phyloP scores from a whole-genome alignment of 768 basidiomycete species.

The Tricholoma terreum region DNA sequence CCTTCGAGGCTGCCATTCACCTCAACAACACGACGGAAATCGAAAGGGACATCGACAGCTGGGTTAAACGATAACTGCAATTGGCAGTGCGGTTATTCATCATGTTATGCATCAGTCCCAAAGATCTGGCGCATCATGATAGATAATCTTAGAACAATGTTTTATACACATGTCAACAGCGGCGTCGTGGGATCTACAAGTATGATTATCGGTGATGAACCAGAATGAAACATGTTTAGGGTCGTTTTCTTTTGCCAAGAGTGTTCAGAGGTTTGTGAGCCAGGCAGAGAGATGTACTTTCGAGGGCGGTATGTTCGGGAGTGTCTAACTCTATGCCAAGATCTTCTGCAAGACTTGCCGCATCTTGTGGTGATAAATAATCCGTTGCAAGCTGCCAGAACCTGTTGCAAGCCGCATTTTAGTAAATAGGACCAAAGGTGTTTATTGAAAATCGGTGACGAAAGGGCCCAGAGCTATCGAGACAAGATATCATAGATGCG shows the following conservation, averaged over 20 bases:
- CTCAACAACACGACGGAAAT: too few species aligned
- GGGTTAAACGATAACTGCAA: too few species aligned
- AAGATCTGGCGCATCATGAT: too few species aligned
- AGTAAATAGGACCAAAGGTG: not conserved
- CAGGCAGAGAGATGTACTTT: slow-evolving; percentile 58
- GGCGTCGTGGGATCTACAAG: not conserved
- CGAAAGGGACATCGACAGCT: too few species aligned
- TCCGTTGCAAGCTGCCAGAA: slow-evolving; percentile 76
- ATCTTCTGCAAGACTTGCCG: slow-evolving; percentile 64
- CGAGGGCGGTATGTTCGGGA: slow-evolving; percentile 63
- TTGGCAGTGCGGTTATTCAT: too few species aligned
- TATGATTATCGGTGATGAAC: not conserved
- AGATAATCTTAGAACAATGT: too few species aligned
- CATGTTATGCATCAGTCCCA: too few species aligned
- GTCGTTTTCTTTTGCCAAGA: slow-evolving; percentile 51
- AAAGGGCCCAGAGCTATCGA: not conserved
- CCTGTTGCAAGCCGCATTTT: slow-evolving; percentile 36
- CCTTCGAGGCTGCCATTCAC: too few species aligned
- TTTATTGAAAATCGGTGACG: too few species aligned
- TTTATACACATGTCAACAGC: not conserved
- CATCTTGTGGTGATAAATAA: slow-evolving; percentile 61
- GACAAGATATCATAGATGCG: not conserved
- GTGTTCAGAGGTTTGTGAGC: slow-evolving; percentile 27
- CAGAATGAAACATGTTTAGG: not conserved
- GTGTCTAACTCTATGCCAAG: slow-evolving; percentile 82